These are phyloP conservation scores for Stylosanthes scabra DNA, from an alignment of 331 rosid genomes.

Conservation along the genomic window DNA sequence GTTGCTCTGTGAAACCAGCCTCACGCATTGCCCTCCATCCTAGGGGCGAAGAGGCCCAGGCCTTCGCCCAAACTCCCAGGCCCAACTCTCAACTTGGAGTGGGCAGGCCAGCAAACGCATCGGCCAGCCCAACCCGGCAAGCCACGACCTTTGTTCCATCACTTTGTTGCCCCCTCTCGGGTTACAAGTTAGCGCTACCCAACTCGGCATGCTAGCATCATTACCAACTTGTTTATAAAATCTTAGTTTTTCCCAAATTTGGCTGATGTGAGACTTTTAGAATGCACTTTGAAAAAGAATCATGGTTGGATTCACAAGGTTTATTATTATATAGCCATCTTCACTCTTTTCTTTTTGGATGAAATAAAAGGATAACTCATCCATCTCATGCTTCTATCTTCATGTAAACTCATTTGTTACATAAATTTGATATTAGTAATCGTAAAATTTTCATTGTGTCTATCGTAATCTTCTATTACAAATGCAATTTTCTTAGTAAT, in stretches of 20 bases:
- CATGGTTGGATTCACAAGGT: not conserved
- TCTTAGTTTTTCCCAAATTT: not conserved
- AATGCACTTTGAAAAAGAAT: not conserved
- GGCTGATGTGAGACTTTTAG: not conserved
- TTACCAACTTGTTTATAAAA: not conserved
- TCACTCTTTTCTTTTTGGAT: not conserved
- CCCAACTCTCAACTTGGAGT: conserved; percentile 3
- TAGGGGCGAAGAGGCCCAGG: not conserved
- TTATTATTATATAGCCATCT: not conserved
- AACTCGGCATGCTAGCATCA: not conserved
- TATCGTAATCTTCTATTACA: not conserved
- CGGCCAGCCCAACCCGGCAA: not conserved
- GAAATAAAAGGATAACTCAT: not conserved
- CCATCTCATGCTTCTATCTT: not conserved
- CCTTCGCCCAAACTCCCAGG: not conserved
- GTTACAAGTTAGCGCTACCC: not conserved
- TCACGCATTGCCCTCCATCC: not conserved
- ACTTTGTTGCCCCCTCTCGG: not conserved
- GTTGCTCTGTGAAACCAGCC: conserved; percentile 9
- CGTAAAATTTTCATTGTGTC: not conserved
- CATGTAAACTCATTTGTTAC: no score
- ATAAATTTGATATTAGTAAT: no score
- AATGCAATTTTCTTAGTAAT: not conserved
- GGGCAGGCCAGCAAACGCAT: not conserved
- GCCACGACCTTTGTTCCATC: not conserved